Base-by-base conservation (phyloP, 495 filamentous ascomycete species). In the Lophium mytilinum region DNA sequence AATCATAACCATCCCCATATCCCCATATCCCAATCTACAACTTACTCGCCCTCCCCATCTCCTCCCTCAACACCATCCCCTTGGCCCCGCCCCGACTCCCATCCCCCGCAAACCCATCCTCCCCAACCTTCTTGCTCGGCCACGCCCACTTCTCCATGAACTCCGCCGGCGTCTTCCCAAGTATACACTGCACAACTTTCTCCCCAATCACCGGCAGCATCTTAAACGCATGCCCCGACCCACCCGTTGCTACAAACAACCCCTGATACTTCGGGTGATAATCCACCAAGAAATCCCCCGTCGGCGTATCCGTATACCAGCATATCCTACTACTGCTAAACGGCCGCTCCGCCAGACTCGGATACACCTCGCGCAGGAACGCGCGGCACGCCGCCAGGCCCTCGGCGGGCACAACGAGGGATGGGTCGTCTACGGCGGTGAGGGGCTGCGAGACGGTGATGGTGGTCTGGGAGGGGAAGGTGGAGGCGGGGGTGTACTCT, bases 321-420 rank as follows among this genome's bases (percentile, higher is more conserved):
- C 55, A 98, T 41, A 96, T 72, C 15, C 88, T 75, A n/a, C 84
- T 89, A 12, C 73, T 69, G 37, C 71, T 66, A 63, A 90, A 96
- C 70, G 24, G 83, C 76, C 19, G 67, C 71, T 1, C 86, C 86
- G 4, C 89, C 70, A 95, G 74, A 33, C 72, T 70, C 0, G 89
- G 88, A 2, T 91, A 71, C 64, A 87, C 77, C 54, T 82, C 74
- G 9, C 69, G 66, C 17, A 95, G 69, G 12, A 83, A 84, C 1
- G 72, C 61, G 10, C 86, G 80, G 55, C 85, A 82, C 4, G 79
- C 82, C 9, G 71, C 60, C 49, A 83, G 77, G 11, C 78, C 88
- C 54, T 90, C 87, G 9, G 47, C 18, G 0, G 85, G 81, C 30
- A 86, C 75, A 7, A 55, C 55, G 41, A 76, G 69, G 17, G 51